phyloP scores from a whole-genome alignment of 2,329 filamentous ascomycete species.

The Alternaria sp. region DNA sequence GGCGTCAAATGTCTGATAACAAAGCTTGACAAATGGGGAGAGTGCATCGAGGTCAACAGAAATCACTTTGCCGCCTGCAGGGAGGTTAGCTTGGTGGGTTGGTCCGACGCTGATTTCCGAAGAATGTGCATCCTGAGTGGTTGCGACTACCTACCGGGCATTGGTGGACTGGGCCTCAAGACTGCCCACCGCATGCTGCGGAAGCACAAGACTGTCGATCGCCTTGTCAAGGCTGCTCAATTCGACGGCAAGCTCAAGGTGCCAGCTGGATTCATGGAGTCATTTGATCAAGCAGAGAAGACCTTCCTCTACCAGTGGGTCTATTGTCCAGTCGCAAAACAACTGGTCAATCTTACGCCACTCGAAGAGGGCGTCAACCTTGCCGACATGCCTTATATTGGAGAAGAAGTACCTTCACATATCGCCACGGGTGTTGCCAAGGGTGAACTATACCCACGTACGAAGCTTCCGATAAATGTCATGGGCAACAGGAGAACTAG shows the following conservation, averaged over 20 bases:
- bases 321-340: constrained; percentile 77
- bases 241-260: constrained; percentile 88
- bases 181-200: constrained; percentile 90
- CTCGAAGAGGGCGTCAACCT: constrained; percentile 69
- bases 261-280: constrained; percentile 79
- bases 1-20: constrained; percentile 90
- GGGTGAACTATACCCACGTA: constrained; percentile 89
- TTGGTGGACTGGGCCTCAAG: constrained; percentile 88
- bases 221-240: constrained; percentile 80
- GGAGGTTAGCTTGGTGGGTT: constrained; percentile 87
- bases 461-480: constrained; percentile 70
- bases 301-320: constrained; percentile 96
- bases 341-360: constrained; percentile 78
- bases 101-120: constrained; percentile 90
- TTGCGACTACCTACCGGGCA: constrained; percentile 91
- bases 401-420: constrained; percentile 72
- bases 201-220: constrained; percentile 88
- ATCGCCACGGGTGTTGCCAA: constrained; percentile 76
- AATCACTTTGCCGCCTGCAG: constrained; percentile 87
- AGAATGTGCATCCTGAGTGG: constrained; percentile 96
- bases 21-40: constrained; percentile 92
- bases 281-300: constrained; percentile 85
- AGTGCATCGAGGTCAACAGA: constrained; percentile 90
- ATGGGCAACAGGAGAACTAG: constrained; percentile 44
- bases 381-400: constrained; percentile 82